Base-by-base conservation (phyloP, 345 rosid genomes). In the Microthlaspi erraticum region DNA sequence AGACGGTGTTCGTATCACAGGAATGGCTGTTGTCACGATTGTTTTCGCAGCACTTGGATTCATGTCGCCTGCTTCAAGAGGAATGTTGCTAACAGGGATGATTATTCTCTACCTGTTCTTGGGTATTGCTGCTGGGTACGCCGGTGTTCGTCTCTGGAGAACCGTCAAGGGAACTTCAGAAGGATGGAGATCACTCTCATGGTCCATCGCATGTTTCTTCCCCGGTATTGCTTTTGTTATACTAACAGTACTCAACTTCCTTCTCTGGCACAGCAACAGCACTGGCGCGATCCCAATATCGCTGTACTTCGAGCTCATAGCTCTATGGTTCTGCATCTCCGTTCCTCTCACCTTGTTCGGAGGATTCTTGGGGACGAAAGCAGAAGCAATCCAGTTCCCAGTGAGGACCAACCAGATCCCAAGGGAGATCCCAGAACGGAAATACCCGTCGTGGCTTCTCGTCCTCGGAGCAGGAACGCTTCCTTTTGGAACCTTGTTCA, bases 381-480 rank as follows among this genome's bases (percentile, higher is more conserved):
- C 92, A 23, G 92, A 85, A 78, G 83, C 80, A 41, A 89, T 87
- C 64, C 76, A 76, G 18, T 87, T 77, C 43, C 90, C 96, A 10
- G 89, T 89, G 13, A 68, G 90, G 61, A 84, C 92, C 65, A 85
- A 87, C 81, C 92, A 84, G 84, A 87, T 89, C 31, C 96, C 96
- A 8, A 77, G 96, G 80, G 96, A 87, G 78, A 87, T 89, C 60
- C 96, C 96, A 51, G 90, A 86, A 49, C 86, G 88, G 59, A 89
- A 87, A 67, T 89, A 87, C 75, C 96, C 96, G 20, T 87, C 92
- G 38, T 89, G 92, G 92, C 89, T 87, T 63, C 91, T 89, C 50
- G 96, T 89, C 49, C 92, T 89, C 3, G 96, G 96, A 60, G 92
- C 96, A 59, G 96, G 96, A 72, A 84, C 90, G 50, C 88, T 89